Evolutionary conservation across 768 basidiomycete species (phyloP).

Genomic region (Termitomyces titanicus): DNA sequence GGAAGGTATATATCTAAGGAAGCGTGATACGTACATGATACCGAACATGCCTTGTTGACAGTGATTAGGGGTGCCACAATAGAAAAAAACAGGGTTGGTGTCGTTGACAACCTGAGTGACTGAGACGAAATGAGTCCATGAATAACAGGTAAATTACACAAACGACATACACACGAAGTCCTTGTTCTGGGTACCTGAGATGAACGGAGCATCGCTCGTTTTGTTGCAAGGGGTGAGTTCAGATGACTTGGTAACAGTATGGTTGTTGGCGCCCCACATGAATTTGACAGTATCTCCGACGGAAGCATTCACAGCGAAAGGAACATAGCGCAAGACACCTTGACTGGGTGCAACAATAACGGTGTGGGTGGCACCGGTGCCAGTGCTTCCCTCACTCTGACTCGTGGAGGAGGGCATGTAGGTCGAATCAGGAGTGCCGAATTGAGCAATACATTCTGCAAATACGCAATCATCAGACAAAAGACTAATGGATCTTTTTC

Average conservation of each 20-base stretch:
- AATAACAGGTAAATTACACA: not conserved
- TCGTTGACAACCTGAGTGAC: slow-evolving; percentile 71
- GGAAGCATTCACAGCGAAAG: slow-evolving; percentile 71
- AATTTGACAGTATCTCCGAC: slow-evolving; percentile 75
- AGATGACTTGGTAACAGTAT: slow-evolving; percentile 82
- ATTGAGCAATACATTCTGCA: slow-evolving; percentile 65
- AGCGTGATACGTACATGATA: slow-evolving; percentile 45
- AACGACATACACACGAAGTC: slow-evolving; percentile 54
- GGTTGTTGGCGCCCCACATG: slow-evolving; percentile 75
- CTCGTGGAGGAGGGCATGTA: slow-evolving; percentile 33
- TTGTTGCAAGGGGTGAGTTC: slow-evolving; percentile 70
- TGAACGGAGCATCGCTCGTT: slow-evolving; percentile 53
- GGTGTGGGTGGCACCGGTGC: slow-evolving; percentile 62
- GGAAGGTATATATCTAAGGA: not conserved
- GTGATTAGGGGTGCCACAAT: slow-evolving; percentile 67
- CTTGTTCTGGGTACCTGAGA: slow-evolving; percentile 61
- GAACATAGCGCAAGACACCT: slow-evolving; percentile 73
- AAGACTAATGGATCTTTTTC: not conserved
- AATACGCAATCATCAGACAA: slow-evolving; percentile 1
- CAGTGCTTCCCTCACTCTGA: slow-evolving; percentile 29
- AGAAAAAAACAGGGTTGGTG: slow-evolving; percentile 71
- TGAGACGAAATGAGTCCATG: slow-evolving; percentile 20
- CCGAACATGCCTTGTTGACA: slow-evolving; percentile 87
- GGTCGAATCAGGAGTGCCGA: slow-evolving; percentile 34
- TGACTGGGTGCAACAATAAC: slow-evolving; percentile 76